Percentiles rank a stretch among this genome's conserved stretches.
These are phyloP conservation scores for Capsella bursapastoris DNA, from an alignment of 345 rosid genomes.

Conservation along the genomic window DNA sequence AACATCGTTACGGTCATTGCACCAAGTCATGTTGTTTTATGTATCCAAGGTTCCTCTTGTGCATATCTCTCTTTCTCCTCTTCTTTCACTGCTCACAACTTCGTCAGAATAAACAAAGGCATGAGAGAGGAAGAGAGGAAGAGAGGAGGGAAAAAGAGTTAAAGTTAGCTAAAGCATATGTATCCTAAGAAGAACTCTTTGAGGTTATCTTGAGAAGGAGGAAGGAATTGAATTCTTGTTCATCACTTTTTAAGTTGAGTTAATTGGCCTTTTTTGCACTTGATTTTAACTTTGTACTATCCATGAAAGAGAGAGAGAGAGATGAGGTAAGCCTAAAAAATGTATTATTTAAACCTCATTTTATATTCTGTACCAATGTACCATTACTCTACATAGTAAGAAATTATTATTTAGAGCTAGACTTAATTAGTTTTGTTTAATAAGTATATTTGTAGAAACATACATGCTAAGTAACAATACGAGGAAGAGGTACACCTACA, in stretches of 20 bases:
- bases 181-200: slow-evolving; percentile 51
- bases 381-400: slow-evolving; percentile 4
- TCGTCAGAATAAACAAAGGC: slow-evolving; percentile 45
- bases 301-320: slow-evolving; percentile 36
- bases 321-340: slow-evolving; percentile 6
- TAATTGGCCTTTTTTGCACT: slow-evolving; percentile 39
- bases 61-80: slow-evolving; percentile 49
- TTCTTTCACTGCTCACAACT: slow-evolving; percentile 42
- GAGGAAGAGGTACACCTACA: slow-evolving; percentile 40
- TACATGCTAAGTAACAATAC: slow-evolving; percentile 38
- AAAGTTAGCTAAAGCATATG: slow-evolving; percentile 47
- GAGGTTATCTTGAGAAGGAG: slow-evolving; percentile 53
- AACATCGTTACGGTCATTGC: slow-evolving; percentile 78
- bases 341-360: slow-evolving; percentile 21
- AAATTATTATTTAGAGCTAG: slow-evolving; percentile 2
- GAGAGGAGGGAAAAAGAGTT: slow-evolving; percentile 1
- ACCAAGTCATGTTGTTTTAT: slow-evolving; percentile 77
- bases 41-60: slow-evolving; percentile 36
- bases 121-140: slow-evolving; percentile 32
- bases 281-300: slow-evolving; percentile 42
- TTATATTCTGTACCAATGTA: slow-evolving; percentile 21
- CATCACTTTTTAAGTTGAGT: slow-evolving; percentile 52
- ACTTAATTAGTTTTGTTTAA: slow-evolving; percentile 22
- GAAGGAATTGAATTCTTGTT: slow-evolving; percentile 62
- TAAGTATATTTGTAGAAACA: slow-evolving; percentile 33